A percentile compares a stretch with the other conserved stretches of the same genome.
Conservation (phyloP, 2,329 filamentous ascomycete species). For the Penicillium sp. region DNA sequence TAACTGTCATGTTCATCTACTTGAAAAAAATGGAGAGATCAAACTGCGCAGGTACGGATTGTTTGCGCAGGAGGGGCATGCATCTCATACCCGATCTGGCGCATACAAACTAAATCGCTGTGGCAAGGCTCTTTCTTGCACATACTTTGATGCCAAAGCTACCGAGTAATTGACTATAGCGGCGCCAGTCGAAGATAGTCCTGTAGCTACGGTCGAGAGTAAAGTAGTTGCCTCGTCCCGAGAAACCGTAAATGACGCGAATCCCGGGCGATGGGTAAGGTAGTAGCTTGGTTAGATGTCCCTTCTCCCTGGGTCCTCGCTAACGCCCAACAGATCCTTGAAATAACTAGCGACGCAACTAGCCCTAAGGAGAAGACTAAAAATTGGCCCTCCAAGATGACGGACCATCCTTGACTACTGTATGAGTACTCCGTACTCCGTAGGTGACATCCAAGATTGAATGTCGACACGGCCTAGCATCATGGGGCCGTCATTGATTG, state of each 20-base stretch:
- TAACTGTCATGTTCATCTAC: slow-evolving; percentile 3
- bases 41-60: slow-evolving; percentile 18
- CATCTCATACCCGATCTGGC: slow-evolving; percentile 7
- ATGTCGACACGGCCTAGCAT: slow-evolving; percentile 1
- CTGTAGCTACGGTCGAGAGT: neutral
- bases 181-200: neutral
- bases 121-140: neutral
- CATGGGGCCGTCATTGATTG: neutral
- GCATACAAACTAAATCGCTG: neutral
- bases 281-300: slow-evolving; percentile 22
- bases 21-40: slow-evolving; percentile 9
- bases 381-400: neutral
- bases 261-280: slow-evolving; percentile 28
- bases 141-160: neutral
- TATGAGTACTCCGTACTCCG: neutral
- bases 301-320: slow-evolving; percentile 21
- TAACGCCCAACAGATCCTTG: neutral
- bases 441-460: neutral
- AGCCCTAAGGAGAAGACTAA: neutral
- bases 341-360: neutral
- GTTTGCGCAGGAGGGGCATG: slow-evolving; percentile 8
- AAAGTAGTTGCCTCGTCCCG: slow-evolving; percentile 11
- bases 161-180: neutral
- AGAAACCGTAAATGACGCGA: neutral
- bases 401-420: neutral